Conservation (phyloP, 176 grass and related monocot species). For the Musa schizocarpa region DNA sequence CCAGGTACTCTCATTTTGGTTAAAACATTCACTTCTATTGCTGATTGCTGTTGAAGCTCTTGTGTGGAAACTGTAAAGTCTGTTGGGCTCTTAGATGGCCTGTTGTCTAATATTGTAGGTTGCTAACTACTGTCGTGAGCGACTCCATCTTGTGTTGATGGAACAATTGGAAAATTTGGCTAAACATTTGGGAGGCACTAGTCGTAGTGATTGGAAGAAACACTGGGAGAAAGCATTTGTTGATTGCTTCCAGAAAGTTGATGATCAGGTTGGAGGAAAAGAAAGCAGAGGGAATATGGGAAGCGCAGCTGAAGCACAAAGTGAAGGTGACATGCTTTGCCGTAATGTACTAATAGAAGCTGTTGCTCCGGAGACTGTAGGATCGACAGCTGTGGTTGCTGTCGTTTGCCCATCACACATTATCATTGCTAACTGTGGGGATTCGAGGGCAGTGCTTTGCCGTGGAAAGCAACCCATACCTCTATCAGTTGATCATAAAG, state of each 20-base stretch:
- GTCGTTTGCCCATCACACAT: constrained; percentile 61
- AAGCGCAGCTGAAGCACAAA: not conserved
- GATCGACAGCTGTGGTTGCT: constrained; percentile 63
- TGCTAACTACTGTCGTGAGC: constrained; percentile 20
- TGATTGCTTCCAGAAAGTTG: constrained; percentile 18
- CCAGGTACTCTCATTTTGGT: constrained; percentile 6
- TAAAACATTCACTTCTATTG: not conserved
- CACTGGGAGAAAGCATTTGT: constrained; percentile 23
- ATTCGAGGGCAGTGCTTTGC: constrained; percentile 81
- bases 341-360: constrained; percentile 20
- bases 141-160: constrained; percentile 10
- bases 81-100: not conserved
- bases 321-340: constrained; percentile 2
- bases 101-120: constrained; percentile 8
- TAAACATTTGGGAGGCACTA: not conserved
- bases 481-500: constrained; percentile 82
- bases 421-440: constrained; percentile 77
- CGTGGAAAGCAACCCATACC: constrained; percentile 58
- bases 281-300: not conserved
- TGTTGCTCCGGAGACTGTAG: constrained; percentile 69
- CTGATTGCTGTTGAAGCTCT: not conserved
- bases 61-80: not conserved
- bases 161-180: not conserved
- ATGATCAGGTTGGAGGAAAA: constrained; percentile 25
- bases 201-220: constrained; percentile 17